These are phyloP conservation scores for Excoecaria cochinchinensis DNA, from an alignment of 345 rosid genomes.

Conservation along the genomic window DNA sequence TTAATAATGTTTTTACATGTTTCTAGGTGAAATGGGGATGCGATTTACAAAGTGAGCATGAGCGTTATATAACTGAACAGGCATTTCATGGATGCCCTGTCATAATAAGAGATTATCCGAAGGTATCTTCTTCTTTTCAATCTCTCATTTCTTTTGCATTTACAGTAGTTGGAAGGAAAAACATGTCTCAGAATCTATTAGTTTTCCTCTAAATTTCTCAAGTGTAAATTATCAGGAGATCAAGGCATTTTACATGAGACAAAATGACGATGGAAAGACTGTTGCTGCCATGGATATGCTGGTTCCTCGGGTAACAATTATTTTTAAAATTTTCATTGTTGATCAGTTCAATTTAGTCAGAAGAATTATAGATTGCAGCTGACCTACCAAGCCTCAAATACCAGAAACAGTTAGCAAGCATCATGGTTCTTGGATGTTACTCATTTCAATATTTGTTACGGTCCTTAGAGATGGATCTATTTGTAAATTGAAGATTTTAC, in stretches of 20 bases:
- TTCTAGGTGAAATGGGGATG: conserved; percentile 93
- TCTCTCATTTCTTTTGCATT: conserved; percentile 9
- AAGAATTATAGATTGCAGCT: neutral
- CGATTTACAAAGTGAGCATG: conserved; percentile 98
- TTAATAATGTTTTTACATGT: neutral
- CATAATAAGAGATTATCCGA: conserved; percentile 91
- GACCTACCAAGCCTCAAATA: neutral
- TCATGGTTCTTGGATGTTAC: neutral
- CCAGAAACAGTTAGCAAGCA: neutral
- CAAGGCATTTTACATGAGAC: conserved; percentile 97
- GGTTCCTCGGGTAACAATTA: conserved; percentile 76
- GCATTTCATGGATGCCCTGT: conserved; percentile 86
- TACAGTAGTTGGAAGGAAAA: neutral
- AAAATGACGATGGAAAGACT: conserved; percentile 93
- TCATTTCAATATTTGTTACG: neutral
- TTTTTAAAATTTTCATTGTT: neutral
- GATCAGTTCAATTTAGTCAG: neutral
- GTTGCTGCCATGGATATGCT: conserved; percentile 99
- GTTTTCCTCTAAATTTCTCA: conserved; percentile 4
- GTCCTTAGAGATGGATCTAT: too few relatives aligned
- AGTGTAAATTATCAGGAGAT: conserved; percentile 56
- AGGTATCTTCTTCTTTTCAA: conserved; percentile 38
- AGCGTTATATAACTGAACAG: conserved; percentile 90
- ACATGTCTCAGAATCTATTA: neutral
- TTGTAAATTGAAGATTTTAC: too few relatives aligned